These are phyloP conservation scores for Leptomonas seymouri DNA, from an alignment of 208 protist genomes.

Conservation along the genomic window DNA sequence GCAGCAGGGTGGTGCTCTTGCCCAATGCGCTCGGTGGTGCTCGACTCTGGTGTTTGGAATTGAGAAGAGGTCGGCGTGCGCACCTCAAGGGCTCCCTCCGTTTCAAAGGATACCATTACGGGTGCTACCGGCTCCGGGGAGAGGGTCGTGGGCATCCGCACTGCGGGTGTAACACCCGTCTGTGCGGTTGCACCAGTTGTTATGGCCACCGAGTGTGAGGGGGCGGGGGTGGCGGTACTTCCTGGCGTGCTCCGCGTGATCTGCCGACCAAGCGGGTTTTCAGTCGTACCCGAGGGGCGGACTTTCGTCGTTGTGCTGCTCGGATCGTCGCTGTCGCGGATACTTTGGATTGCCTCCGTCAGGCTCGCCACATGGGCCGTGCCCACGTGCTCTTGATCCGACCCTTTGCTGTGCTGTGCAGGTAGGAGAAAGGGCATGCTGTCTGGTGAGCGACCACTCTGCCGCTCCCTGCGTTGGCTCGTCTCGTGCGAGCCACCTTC, in stretches of 20 bases:
- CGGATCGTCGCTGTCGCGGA: no score
- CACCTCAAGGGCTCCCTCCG: neutral
- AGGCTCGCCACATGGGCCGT: no score
- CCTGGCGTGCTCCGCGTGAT: neutral
- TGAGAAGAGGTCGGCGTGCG: neutral
- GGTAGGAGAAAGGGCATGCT: neutral
- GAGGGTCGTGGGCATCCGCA: neutral
- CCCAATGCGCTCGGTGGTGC: conserved; percentile 1
- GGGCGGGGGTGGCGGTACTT: conserved; percentile 4
- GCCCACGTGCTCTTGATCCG: no score
- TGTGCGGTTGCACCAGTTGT: neutral
- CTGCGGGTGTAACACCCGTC: neutral
- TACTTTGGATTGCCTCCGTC: no score
- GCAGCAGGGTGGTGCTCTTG: neutral
- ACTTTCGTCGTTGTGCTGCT: neutral
- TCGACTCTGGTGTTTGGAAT: neutral
- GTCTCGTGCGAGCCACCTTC: neutral
- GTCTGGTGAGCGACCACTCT: neutral
- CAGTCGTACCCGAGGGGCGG: conserved; percentile 1
- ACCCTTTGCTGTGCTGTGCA: neutral
- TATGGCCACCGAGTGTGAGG: neutral
- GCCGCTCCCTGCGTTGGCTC: neutral
- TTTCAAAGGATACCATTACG: neutral
- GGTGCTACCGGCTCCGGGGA: neutral
- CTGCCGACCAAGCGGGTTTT: conserved; percentile 1